Conservation (phyloP, 768 basidiomycete species). For the Amyloporia xantha region DNA sequence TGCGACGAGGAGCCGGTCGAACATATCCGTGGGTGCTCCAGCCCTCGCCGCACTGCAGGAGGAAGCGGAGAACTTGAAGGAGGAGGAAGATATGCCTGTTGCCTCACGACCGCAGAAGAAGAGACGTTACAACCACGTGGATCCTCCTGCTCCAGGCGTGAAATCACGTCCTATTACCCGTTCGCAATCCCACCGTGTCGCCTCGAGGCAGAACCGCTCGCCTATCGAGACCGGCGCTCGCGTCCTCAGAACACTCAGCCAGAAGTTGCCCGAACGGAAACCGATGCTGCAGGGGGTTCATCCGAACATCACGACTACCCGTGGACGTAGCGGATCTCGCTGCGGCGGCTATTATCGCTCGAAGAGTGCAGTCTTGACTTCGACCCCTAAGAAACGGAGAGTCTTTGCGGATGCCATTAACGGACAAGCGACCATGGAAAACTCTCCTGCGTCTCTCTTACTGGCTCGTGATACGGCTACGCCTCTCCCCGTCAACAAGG, state of each 20-base stretch:
- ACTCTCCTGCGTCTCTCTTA: slow-evolving; percentile 4
- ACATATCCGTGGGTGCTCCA: slow-evolving; percentile 1
- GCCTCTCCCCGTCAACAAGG: slow-evolving; percentile 1
- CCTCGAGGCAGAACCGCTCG: slow-evolving; percentile 1
- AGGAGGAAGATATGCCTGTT: too few relatives aligned
- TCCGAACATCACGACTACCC: slow-evolving; percentile 15
- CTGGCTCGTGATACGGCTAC: neutral
- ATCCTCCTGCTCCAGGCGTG: neutral
- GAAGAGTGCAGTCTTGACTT: slow-evolving; percentile 16
- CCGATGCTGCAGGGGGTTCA: slow-evolving; percentile 8
- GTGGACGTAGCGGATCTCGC: slow-evolving; percentile 11
- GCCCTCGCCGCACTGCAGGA: slow-evolving; percentile 16
- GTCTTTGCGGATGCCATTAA: neutral
- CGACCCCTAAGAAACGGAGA: slow-evolving; percentile 18
- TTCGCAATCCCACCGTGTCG: slow-evolving; percentile 16
- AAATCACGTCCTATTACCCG: slow-evolving; percentile 15
- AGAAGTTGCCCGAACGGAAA: slow-evolving; percentile 11
- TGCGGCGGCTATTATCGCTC: neutral
- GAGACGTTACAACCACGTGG: slow-evolving; percentile 10
- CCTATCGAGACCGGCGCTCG: neutral
- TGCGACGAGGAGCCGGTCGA: too few relatives aligned
- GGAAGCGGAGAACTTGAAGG: neutral
- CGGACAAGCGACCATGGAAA: neutral
- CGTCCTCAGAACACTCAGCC: slow-evolving; percentile 17
- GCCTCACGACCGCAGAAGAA: slow-evolving; percentile 15